Evolutionary conservation across 2,329 filamentous ascomycete species (phyloP).

Genomic region (Fusarium transvaalense): DNA sequence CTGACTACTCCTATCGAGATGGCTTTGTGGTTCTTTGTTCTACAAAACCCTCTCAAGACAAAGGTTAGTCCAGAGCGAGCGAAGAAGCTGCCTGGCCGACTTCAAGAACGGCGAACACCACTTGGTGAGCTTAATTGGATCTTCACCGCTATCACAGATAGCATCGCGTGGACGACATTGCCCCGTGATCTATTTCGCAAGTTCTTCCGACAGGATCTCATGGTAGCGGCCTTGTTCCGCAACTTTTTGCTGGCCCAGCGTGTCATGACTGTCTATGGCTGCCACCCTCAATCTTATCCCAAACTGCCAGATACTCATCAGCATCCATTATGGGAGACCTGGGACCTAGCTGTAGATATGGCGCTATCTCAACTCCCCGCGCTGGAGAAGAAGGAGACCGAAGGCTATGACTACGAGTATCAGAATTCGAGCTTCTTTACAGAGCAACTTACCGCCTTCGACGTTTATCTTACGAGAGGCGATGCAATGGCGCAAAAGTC

Average conservation of each 20-base stretch:
- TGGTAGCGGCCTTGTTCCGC: constrained; percentile 97
- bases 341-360: constrained; percentile 97
- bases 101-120: constrained; percentile 93
- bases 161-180: constrained; percentile 97
- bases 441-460: constrained; percentile 96
- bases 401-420: constrained; percentile 85
- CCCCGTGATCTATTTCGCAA: constrained; percentile 94
- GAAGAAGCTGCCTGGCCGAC: constrained; percentile 87
- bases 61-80: constrained; percentile 83
- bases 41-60: constrained; percentile 84
- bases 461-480: constrained; percentile 89
- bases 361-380: constrained; percentile 90
- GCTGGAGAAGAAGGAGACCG: constrained; percentile 82
- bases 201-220: constrained; percentile 95
- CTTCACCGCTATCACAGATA: constrained; percentile 98
- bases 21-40: constrained; percentile 93
- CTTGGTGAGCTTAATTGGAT: constrained; percentile 99
- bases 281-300: constrained; percentile 92
- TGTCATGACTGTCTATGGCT: constrained; percentile 96
- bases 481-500: constrained; percentile 85
- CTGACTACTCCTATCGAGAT: constrained; percentile 98
- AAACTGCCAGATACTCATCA: constrained; percentile 94
- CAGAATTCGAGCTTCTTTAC: constrained; percentile 96
- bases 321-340: constrained; percentile 95
- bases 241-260: constrained; percentile 96